Conservation (phyloP, 2,329 filamentous ascomycete genomes). For the Venturia carpophila region DNA sequence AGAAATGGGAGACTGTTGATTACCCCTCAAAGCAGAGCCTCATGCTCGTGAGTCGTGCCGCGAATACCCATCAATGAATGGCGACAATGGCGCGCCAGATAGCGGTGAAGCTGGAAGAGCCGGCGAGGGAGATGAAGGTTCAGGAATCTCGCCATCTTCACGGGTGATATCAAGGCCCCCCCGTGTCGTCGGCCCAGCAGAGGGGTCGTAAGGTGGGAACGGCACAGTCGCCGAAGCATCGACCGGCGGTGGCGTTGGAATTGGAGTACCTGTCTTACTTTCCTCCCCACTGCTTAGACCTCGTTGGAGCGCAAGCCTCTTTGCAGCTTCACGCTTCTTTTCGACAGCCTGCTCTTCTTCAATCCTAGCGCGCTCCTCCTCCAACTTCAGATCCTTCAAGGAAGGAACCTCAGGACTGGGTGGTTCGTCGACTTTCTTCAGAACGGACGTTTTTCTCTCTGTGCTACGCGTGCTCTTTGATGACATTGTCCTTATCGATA, state of each 20-base stretch:
- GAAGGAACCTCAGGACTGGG: conserved; percentile 36
- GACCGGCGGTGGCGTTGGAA: background rate
- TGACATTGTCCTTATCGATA: conserved; percentile 39
- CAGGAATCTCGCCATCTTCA: background rate
- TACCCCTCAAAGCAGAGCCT: background rate
- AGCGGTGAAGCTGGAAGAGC: background rate
- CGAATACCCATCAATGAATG: background rate
- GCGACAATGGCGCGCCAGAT: background rate
- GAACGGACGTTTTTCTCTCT: conserved; percentile 24
- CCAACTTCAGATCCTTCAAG: conserved; percentile 47
- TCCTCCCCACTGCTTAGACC: conserved; percentile 36
- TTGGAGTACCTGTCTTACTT: conserved; percentile 8
- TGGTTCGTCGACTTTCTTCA: conserved; percentile 24
- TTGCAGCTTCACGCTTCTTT: conserved; percentile 47
- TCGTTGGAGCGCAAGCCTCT: conserved; percentile 46
- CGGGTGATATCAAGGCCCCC: background rate
- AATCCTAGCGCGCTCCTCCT: conserved; percentile 47
- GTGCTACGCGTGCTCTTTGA: conserved; percentile 35
- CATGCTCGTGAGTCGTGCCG: background rate
- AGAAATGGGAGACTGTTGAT: background rate
- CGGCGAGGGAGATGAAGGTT: background rate
- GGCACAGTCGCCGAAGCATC: conserved; percentile 3
- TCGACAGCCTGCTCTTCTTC: conserved; percentile 51
- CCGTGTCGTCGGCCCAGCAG: background rate
- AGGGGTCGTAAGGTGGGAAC: conserved; percentile 11